Evolutionary conservation across 768 basidiomycete genomes (phyloP).

Genomic region (Lentinula aciculospora): DNA sequence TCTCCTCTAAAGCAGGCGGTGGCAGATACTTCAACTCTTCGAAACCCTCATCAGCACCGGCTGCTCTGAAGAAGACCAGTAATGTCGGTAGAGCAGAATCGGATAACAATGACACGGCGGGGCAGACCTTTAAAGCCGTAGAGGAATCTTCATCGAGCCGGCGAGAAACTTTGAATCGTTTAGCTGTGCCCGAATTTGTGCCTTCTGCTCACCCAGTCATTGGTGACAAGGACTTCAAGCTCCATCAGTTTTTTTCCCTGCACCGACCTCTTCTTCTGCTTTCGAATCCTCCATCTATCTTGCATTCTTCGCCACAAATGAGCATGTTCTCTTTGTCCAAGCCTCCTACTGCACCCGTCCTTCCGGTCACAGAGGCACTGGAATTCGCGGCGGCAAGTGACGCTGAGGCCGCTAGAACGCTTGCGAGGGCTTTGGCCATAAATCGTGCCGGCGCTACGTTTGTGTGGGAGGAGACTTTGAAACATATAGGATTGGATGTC

Average conservation of each 20-base stretch:
- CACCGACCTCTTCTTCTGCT: slow-evolving; percentile 75
- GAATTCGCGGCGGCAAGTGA: slow-evolving; percentile 64
- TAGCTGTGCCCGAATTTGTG: not conserved
- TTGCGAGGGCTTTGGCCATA: slow-evolving; percentile 71
- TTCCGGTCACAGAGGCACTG: slow-evolving; percentile 29
- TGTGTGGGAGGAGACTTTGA: slow-evolving; percentile 66
- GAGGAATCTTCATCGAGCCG: slow-evolving; percentile 10
- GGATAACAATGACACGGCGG: slow-evolving; percentile 10
- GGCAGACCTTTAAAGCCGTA: slow-evolving; percentile 10
- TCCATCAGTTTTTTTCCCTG: slow-evolving; percentile 82
- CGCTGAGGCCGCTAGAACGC: slow-evolving; percentile 72
- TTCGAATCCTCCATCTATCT: slow-evolving; percentile 50
- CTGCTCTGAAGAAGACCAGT: slow-evolving; percentile 37
- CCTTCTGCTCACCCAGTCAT: slow-evolving; percentile 44
- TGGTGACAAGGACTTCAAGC: slow-evolving; percentile 63
- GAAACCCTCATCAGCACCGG: slow-evolving; percentile 49
- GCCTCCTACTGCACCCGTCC: slow-evolving; percentile 13
- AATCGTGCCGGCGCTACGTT: slow-evolving; percentile 54
- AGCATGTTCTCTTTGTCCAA: slow-evolving; percentile 11
- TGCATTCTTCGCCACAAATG: slow-evolving; percentile 35
- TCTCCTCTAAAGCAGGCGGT: slow-evolving; percentile 70
- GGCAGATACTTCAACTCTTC: slow-evolving; percentile 74
- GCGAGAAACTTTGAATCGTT: slow-evolving; percentile 9
- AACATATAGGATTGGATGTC: slow-evolving; percentile 56
- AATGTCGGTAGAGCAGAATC: slow-evolving; percentile 17